Conservation (phyloP, 2,329 filamentous ascomycete genomes). For the Talaromyces sp. region DNA sequence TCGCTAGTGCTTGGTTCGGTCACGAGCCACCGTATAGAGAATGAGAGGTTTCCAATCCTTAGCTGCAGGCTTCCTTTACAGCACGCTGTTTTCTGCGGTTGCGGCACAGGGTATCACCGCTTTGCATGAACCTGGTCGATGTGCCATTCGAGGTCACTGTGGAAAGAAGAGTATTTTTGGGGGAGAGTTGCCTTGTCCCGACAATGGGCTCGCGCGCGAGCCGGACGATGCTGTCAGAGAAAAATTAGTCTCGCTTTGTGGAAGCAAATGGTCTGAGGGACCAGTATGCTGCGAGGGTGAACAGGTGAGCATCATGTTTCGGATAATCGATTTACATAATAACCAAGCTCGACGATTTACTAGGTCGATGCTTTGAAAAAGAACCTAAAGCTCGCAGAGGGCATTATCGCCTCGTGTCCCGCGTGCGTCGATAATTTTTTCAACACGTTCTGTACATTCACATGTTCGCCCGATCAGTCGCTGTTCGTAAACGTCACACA, state of each 20-base stretch:
- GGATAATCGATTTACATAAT: conserved; percentile 13
- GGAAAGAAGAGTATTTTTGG: conserved; percentile 89
- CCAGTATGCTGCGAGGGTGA: conserved; percentile 80
- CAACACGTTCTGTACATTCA: conserved; percentile 97
- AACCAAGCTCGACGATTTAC: conserved; percentile 13
- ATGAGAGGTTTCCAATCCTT: conserved; percentile 33
- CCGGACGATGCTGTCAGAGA: conserved; percentile 69
- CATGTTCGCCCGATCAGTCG: conserved; percentile 94
- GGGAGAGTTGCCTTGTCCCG: conserved; percentile 82
- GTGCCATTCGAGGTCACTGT: conserved; percentile 86
- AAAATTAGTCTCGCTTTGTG: conserved; percentile 80
- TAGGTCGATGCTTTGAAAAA: conserved; percentile 75
- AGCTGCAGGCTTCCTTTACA: conserved; percentile 28
- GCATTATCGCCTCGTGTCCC: conserved; percentile 87
- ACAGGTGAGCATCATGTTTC: conserved; percentile 52
- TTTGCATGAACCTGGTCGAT: conserved; percentile 81
- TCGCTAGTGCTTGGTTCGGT: conserved; percentile 9
- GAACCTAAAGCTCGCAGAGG: conserved; percentile 81
- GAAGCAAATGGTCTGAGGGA: conserved; percentile 76
- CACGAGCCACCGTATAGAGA: conserved; percentile 15
- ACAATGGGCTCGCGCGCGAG: conserved; percentile 76
- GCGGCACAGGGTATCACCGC: conserved; percentile 34
- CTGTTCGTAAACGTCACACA: conserved; percentile 90
- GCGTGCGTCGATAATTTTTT: conserved; percentile 99
- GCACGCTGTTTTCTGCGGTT: conserved; percentile 26